Percentiles rank a stretch among this genome's conserved stretches.
These are phyloP conservation scores for Alternaria sp. DNA, from an alignment of 2,329 filamentous ascomycete genomes.

Conservation along the genomic window DNA sequence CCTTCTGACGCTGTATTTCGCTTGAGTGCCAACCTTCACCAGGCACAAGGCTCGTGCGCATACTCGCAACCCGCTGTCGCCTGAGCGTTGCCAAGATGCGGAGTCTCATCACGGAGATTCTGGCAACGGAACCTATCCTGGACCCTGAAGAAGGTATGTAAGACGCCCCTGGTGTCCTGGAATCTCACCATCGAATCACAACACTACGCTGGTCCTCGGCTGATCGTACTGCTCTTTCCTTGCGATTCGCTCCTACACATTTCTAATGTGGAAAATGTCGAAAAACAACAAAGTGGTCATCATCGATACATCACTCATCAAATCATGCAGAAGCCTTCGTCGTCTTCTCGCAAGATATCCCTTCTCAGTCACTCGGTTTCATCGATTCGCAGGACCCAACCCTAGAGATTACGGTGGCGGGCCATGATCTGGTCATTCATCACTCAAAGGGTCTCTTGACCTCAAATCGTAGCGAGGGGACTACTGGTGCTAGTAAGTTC, in stretches of 20 bases:
- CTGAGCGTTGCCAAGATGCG: constrained; percentile 21
- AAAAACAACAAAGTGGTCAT: neutral
- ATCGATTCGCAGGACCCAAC: constrained; percentile 73
- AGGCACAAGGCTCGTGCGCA: constrained; percentile 8
- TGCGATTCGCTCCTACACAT: constrained; percentile 29
- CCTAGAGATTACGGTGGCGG: constrained; percentile 74
- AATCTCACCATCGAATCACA: constrained; percentile 23
- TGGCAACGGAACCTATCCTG: constrained; percentile 60
- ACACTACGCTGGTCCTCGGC: constrained; percentile 22
- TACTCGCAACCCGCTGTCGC: constrained; percentile 11
- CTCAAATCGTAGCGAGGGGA: constrained; percentile 76
- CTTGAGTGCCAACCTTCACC: constrained; percentile 11
- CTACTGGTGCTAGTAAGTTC: constrained; percentile 72
- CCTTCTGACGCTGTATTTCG: neutral
- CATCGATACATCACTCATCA: constrained; percentile 22
- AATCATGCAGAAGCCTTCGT: constrained; percentile 78
- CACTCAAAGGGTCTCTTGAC: constrained; percentile 86
- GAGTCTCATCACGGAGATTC: constrained; percentile 36
- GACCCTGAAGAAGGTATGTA: constrained; percentile 68
- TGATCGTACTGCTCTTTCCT: constrained; percentile 21
- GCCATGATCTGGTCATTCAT: constrained; percentile 75
- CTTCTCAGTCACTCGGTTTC: constrained; percentile 77
- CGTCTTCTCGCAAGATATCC: constrained; percentile 79
- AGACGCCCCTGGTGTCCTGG: neutral
- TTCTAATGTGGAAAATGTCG: neutral